Evolutionary conservation across 768 basidiomycete genomes (phyloP), one percentile per base, ranked within the genome.

Genomic region (Gloeostereum incarnatum): DNA sequence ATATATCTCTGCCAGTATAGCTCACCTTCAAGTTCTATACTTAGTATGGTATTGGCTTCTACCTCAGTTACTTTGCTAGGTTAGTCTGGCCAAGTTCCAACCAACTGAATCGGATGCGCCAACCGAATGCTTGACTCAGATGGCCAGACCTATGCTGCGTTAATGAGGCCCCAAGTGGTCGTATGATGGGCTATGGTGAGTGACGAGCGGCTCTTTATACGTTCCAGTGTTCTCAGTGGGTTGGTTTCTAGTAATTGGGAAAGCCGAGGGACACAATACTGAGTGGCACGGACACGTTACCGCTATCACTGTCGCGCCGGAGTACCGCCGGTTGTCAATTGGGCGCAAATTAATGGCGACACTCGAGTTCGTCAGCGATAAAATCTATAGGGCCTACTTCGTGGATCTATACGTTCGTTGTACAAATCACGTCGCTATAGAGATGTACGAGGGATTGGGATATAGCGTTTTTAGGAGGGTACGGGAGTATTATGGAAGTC

Each of bases 211-310:
- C 26, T 27, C 40, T 33, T 32, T 33, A 30, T 26, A 8, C 14
- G 11, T 35, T 26, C 17, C 34, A 7, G 29, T 5, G 20, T 5
- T 10, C 7, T 24, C 36, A 20, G 6, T n/a, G 16, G 29, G 25
- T 8, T 42, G 14, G 34, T 25, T 16, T 23, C 29, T 50, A 97
- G 96, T 97, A 48, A 68, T 99, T 35, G 92, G 91, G 17, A 99
- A 98, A 52, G 89, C 92, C 1, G 91, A 96, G 57, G 91, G 92
- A 2, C 45, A 57, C 4, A 64, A 66, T 0, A 41, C 59, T 1
- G 90, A 93, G 49, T 90, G 85, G 78, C 90, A 92, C 51, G 94
- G 91, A 0, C 96, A 98, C 52, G 81, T 98, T 50, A 97, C 94
- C 1, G 93, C 93, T 0, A 67, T 99, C 35, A 90, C 92, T 5